Evolutionary conservation across 2,329 filamentous ascomycete genomes (phyloP), one percentile per base, ranked within the genome.

Genomic region (Colletotrichum paranaense): DNA sequence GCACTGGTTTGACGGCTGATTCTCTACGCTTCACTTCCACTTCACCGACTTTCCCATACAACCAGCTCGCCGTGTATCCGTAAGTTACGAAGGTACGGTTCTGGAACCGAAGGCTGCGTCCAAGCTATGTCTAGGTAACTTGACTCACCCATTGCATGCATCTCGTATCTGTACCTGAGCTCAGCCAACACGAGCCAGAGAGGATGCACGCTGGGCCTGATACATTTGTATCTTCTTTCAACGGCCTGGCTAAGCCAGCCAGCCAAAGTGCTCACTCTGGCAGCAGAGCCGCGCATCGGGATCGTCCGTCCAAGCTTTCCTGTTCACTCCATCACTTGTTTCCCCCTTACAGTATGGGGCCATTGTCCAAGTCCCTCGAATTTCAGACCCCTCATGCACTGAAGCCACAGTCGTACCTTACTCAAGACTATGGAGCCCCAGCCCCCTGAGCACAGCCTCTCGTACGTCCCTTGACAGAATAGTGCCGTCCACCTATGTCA

Each of bases 41-140:
- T 49, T 73, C 59, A 60, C 66, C 59, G 70, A 69, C 59, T 59
- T 73, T 65, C 55, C 22, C 32, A n/a, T 19, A 24, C 14, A 6
- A 49, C 28, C 52, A 19, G n/a, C 24, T 32, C 22, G 14, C 11
- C 42, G 38, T 67, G 19, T 30, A 42, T 42, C 16, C 38, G 16
- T 42, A 53, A 42, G 16, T 5, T n/a, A 42, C 53, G n/a, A 53
- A 42, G 16, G 7, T n/a, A 42, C 53, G n/a, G 7, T n/a, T 58
- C 32, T 72, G 32, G 38, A 58, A 12, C 42, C 26, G 24, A 22
- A 49, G 28, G 38, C 32, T n/a, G 38, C 38, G 32, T 24, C 42
- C 53, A 73, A 38, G 59, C 53, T 56, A 22, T 65, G 67, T 42
- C 58, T 58, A 32, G 42, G 52, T 58, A 8, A 5, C 9, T 30